These are phyloP conservation scores for Kentomonas sorsogonicus DNA, from an alignment of 208 protist genomes.

Conservation along the genomic window DNA sequence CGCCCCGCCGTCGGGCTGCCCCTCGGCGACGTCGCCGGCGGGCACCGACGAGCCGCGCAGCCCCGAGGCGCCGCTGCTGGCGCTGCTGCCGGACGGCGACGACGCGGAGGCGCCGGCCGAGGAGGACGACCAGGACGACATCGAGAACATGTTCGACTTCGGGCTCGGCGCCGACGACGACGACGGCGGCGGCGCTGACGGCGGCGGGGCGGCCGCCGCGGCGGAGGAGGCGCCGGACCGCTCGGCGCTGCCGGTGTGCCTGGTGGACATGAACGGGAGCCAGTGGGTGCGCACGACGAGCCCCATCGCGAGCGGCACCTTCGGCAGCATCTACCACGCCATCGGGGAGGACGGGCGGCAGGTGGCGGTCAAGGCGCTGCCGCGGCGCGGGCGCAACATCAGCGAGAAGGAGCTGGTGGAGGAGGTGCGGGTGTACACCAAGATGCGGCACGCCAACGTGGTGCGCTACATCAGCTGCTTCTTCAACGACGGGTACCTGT, in stretches of 20 bases:
- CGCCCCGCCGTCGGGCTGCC: no score
- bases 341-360: no score
- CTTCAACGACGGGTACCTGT: slow-evolving; percentile 49
- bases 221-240: slow-evolving; percentile 15
- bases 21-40: no score
- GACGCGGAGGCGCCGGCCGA: no score
- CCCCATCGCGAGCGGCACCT: slow-evolving; percentile 60
- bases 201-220: slow-evolving; percentile 9
- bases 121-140: no score
- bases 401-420: slow-evolving; percentile 50
- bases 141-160: no score
- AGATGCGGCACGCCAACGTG: slow-evolving; percentile 71
- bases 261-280: slow-evolving; percentile 47
- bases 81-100: background rate
- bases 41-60: no score
- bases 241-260: slow-evolving; percentile 37
- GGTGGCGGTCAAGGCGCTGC: no score
- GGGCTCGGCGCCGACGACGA: background rate
- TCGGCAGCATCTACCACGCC: slow-evolving; percentile 64
- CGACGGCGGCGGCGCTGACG: background rate
- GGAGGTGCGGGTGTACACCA: slow-evolving; percentile 56
- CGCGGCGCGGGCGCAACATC: slow-evolving; percentile 48
- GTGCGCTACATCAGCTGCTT: slow-evolving; percentile 72
- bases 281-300: slow-evolving; percentile 60
- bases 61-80: slow-evolving; percentile 7